Conservation (phyloP, 768 basidiomycete species). For the Hypholoma fasciculare region DNA sequence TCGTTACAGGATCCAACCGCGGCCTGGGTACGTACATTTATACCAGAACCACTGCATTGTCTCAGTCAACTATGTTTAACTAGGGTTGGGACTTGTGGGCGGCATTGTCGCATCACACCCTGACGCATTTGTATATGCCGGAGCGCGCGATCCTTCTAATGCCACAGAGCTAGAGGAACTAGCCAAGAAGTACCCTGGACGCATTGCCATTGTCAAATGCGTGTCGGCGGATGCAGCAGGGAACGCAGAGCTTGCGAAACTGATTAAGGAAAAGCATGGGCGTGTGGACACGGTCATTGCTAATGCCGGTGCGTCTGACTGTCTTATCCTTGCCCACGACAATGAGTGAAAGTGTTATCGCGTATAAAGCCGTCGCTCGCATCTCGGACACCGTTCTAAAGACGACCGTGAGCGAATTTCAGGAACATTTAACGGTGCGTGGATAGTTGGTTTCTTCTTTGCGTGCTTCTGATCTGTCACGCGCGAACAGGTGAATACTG, state of each 20-base stretch:
- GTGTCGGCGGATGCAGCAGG: background rate
- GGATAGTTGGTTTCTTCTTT: background rate
- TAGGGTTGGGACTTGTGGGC: background rate
- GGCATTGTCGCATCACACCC: background rate
- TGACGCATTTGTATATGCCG: background rate
- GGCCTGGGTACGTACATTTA: background rate
- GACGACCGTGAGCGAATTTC: background rate
- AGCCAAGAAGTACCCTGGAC: background rate
- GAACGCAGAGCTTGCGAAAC: background rate
- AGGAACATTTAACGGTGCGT: background rate
- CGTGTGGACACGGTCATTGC: background rate
- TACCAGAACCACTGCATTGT: too few relatives aligned
- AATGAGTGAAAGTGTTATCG: background rate
- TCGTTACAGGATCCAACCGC: background rate
- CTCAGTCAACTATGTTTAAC: too few relatives aligned
- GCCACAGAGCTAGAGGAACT: background rate
- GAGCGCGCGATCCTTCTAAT: background rate
- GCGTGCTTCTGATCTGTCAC: background rate
- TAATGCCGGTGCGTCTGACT: background rate
- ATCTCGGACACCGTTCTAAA: background rate
- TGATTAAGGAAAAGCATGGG: background rate
- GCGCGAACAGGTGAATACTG: background rate
- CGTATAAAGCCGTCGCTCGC: background rate
- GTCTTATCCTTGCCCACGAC: background rate
- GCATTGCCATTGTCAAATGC: background rate